phyloP scores from a whole-genome alignment of 2,329 filamentous ascomycete species.

The Helotiales sp. region DNA sequence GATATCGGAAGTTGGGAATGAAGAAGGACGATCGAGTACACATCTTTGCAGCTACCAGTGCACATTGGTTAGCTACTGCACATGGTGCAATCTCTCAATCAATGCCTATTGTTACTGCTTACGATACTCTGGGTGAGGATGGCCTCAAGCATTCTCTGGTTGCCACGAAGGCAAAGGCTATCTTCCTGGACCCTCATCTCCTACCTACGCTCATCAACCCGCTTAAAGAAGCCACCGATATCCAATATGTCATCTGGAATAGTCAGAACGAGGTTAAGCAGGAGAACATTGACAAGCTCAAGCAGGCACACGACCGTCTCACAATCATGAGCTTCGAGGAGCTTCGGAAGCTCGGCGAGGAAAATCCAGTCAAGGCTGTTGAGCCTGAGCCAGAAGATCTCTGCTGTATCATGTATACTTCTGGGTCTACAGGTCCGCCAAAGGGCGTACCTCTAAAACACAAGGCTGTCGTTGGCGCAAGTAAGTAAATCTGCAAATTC shows the following conservation, averaged over 20 bases:
- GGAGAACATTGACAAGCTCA: constrained; percentile 52
- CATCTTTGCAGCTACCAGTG: constrained; percentile 74
- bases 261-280: constrained; percentile 50
- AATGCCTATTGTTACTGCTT: constrained; percentile 89
- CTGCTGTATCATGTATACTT: constrained; percentile 85
- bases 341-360: constrained; percentile 48
- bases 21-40: constrained; percentile 69
- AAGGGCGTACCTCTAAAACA: constrained; percentile 90
- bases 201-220: constrained; percentile 58
- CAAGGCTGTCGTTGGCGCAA: constrained; percentile 77
- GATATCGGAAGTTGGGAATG: constrained; percentile 72
- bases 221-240: constrained; percentile 54
- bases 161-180: constrained; percentile 77
- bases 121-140: constrained; percentile 85
- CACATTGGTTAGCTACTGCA: constrained; percentile 77
- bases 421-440: constrained; percentile 83
- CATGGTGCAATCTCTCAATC: constrained; percentile 81
- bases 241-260: constrained; percentile 65
- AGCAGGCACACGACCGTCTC: constrained; percentile 55
- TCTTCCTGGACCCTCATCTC: constrained; percentile 85
- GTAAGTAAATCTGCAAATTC: constrained; percentile 66
- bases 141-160: constrained; percentile 84
- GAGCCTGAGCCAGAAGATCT: constrained; percentile 74
- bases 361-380: constrained; percentile 69
- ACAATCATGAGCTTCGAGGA: constrained; percentile 55